phyloP scores from a whole-genome alignment of 2,329 filamentous ascomycete genomes.

The Botrytis squamosa region DNA sequence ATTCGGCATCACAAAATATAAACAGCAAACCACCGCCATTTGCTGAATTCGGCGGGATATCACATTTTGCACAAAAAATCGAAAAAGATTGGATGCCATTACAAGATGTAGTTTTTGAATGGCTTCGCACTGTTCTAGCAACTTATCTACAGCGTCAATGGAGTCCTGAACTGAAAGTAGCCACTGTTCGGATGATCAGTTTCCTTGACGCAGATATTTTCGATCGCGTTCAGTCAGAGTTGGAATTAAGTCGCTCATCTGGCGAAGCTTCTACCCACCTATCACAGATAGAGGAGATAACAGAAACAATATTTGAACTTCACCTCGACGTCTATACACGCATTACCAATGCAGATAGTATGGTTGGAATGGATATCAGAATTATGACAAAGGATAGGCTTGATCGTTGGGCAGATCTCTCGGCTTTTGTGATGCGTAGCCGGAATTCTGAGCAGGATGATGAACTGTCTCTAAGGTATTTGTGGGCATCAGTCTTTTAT shows the following conservation, averaged over 20 bases:
- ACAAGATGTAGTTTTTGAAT: constrained; percentile 59
- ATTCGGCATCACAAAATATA: constrained; percentile 52
- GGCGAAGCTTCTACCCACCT: constrained; percentile 35
- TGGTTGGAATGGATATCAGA: constrained; percentile 51
- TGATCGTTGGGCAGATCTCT: constrained; percentile 57
- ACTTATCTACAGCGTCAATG: constrained; percentile 57
- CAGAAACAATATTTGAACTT: constrained; percentile 63
- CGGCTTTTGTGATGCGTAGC: constrained; percentile 50
- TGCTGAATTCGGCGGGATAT: constrained; percentile 53
- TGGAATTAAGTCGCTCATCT: constrained; percentile 35
- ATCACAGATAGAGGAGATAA: constrained; percentile 48
- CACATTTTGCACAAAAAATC: constrained; percentile 50
- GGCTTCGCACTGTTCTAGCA: constrained; percentile 50
- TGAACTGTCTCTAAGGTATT: constrained; percentile 56
- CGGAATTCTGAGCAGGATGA: constrained; percentile 31
- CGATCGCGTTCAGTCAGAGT: constrained; percentile 46
- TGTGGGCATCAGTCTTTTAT: constrained; percentile 65
- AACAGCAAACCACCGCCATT: constrained; percentile 47
- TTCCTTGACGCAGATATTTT: constrained; percentile 54
- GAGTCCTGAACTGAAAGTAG: constrained; percentile 56
- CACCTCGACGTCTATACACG: constrained; percentile 64
- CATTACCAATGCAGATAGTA: constrained; percentile 60
- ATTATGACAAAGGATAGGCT: constrained; percentile 57
- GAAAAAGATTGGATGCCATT: constrained; percentile 53
- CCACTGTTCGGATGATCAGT: constrained; percentile 52